Evolutionary conservation across 2,329 filamentous ascomycete genomes (phyloP), one percentile per base, ranked within the genome.

Genomic region (Botrytis deweyae): DNA sequence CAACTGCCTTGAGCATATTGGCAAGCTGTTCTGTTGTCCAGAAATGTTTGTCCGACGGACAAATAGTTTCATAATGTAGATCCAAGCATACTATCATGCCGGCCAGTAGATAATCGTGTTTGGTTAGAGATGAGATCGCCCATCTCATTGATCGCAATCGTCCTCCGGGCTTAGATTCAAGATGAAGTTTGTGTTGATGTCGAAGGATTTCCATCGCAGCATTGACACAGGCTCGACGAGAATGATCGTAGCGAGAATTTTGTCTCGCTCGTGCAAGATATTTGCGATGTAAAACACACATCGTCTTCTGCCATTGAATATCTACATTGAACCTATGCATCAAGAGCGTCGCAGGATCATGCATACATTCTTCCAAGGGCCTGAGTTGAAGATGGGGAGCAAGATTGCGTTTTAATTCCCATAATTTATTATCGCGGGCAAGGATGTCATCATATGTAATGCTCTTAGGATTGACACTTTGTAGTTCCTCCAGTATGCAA

Each of bases 261-360:
- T 92, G 89, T 66, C 92, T 87, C 8, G 94, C 93, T 74, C 91
- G 89, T n/a, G 89, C 86, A 74, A 97, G 87, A 81, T 96, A 98
- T 76, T 94, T 94, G 69, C 94, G 89, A 82, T 99, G 96, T 58
- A 99, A 87, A 36, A 97, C 88, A 79, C 94, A 97, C 78, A 97
- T 88, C 29, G 94, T 92, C 83, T 97, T 97, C 76, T 97, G 90
- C 80, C 94, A 97, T 8, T 98, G 84, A 68, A 96, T 91, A 75
- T 96, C 93, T 46, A 98, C 85, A 73, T 92, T 92, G 81, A 94
- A 95, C 42, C 95, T 90, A 70, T 95, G 92, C 84, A 97, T 92
- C 74, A 98, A 91, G 74, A 96, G 88, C 40, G 93, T 93, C 81
- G 96, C 90, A 29, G 97, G 91, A 78, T 97, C 95, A 65, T 90